Conservation (phyloP, 805 yeast species). For the Candida oleophila region DNA sequence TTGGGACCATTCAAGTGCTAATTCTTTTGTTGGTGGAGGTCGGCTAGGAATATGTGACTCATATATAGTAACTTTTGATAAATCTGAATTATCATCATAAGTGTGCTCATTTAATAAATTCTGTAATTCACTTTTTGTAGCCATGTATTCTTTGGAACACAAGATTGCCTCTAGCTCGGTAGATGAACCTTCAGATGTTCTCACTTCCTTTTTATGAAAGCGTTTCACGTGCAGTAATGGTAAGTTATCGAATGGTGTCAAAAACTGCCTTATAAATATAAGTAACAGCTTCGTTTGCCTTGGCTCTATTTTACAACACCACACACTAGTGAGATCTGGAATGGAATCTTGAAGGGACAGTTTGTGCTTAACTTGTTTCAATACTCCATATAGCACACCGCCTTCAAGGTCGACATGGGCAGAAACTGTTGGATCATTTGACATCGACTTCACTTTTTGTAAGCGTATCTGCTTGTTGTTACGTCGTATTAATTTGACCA, state of each 20-base stretch:
- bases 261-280: conserved; percentile 22
- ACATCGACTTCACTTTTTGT: not conserved
- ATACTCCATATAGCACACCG: conserved; percentile 44
- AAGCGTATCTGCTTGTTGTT: not conserved
- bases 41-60: conserved; percentile 49
- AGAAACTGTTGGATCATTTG: not conserved
- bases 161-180: conserved; percentile 38
- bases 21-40: conserved; percentile 72
- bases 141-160: conserved; percentile 41
- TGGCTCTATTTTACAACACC: conserved; percentile 50
- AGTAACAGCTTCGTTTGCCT: conserved; percentile 26
- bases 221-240: conserved; percentile 52
- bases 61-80: conserved; percentile 12
- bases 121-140: conserved; percentile 19
- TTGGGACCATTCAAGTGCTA: conserved; percentile 62
- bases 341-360: conserved; percentile 13
- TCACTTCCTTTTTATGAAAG: conserved; percentile 36
- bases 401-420: conserved; percentile 44
- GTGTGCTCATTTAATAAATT: conserved; percentile 17
- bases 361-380: conserved; percentile 44
- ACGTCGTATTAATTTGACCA: conserved; percentile 5
- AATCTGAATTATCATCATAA: conserved; percentile 6
- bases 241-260: conserved; percentile 25
- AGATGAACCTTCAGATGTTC: conserved; percentile 1
- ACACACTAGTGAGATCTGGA: conserved; percentile 32